Evolutionary conservation across 164 flowering plant species (phyloP).

Genomic region (Tinospora cordifolia): DNA sequence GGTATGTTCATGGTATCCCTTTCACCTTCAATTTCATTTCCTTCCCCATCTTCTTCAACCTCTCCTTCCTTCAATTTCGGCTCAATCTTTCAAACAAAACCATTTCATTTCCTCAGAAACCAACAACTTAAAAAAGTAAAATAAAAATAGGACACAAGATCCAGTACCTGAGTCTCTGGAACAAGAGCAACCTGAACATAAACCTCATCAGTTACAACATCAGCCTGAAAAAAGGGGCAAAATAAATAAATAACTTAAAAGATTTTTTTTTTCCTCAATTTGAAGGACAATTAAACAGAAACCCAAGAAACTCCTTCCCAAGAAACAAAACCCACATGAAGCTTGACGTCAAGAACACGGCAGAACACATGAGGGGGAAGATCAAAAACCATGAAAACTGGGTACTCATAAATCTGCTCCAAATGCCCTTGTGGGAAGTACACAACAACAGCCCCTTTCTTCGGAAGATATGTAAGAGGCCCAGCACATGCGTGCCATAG

Average conservation of each 20-base stretch:
- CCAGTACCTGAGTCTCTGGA: conserved; percentile 65
- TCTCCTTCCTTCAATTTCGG: conserved; percentile 47
- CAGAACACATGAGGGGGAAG: conserved; percentile 83
- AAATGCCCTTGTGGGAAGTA: conserved; percentile 93
- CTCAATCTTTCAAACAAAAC: conserved; percentile 26
- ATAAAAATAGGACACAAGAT: background rate
- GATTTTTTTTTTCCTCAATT: background rate
- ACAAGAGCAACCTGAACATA: conserved; percentile 76
- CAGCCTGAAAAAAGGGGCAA: conserved; percentile 46
- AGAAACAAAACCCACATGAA: conserved; percentile 46
- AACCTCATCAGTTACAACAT: conserved; percentile 70
- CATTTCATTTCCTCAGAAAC: background rate
- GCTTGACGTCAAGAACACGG: conserved; percentile 80
- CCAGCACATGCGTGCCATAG: conserved; percentile 99
- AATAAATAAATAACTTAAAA: background rate
- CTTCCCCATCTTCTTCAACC: conserved; percentile 32
- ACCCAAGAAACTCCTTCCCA: background rate
- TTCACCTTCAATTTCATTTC: conserved; percentile 39
- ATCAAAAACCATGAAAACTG: conserved; percentile 23
- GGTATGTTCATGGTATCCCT: conserved; percentile 47
- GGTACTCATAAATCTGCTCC: conserved; percentile 44
- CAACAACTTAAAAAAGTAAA: background rate
- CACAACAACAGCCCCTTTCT: conserved; percentile 69
- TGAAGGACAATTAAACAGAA: background rate
- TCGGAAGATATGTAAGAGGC: conserved; percentile 69